Conservation (phyloP, 495 filamentous ascomycete genomes). For the Copromyces sp. region DNA sequence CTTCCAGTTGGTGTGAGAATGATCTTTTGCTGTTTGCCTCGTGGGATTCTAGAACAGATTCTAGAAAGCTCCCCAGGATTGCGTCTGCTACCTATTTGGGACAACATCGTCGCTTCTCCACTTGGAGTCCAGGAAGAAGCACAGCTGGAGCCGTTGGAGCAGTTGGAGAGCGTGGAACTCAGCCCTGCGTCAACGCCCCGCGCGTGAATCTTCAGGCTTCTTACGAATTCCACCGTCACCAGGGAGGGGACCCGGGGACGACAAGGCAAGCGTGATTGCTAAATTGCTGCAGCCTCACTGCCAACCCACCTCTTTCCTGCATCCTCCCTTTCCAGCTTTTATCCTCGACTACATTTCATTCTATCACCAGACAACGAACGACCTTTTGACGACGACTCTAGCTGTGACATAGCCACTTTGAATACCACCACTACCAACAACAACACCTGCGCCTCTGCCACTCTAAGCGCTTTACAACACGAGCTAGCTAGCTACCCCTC, state of each 20-base stretch:
- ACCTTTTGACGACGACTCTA: background rate
- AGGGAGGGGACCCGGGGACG: background rate
- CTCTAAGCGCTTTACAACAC: conserved; percentile 1
- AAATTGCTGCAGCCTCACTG: conserved; percentile 18
- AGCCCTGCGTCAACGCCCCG: conserved; percentile 6
- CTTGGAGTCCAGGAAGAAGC: background rate
- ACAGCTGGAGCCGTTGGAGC: background rate
- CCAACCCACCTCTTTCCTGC: conserved; percentile 1
- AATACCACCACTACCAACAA: background rate
- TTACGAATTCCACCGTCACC: conserved; percentile 26
- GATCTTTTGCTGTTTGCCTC: background rate
- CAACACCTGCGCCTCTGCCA: background rate
- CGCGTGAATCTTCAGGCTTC: conserved; percentile 26
- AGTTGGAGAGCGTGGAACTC: background rate
- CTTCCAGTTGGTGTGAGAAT: background rate
- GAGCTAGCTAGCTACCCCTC: conserved; percentile 19
- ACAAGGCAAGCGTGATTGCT: conserved; percentile 6
- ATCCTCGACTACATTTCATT: background rate
- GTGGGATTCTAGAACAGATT: background rate
- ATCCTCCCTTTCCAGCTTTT: background rate
- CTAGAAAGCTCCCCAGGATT: background rate
- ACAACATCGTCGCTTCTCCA: background rate
- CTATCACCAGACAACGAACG: background rate
- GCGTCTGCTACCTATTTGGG: background rate
- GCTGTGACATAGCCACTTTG: background rate